Base-by-base conservation (phyloP, 139 green algal species). In the Tetradesmus lagerheimii region DNA sequence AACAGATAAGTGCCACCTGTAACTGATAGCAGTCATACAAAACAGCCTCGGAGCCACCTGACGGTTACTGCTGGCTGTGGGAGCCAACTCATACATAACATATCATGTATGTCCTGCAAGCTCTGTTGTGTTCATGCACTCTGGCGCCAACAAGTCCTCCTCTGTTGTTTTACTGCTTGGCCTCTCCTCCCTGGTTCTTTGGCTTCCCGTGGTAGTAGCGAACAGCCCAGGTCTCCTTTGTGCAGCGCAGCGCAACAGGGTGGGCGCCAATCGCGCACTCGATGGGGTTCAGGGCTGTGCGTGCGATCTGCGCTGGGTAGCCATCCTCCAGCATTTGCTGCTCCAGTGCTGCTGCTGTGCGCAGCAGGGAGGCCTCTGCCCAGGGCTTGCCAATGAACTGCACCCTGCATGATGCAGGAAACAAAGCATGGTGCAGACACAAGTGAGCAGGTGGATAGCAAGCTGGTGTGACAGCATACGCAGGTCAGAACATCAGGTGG, bases 341-440 rank as follows among this genome's bases (percentile, higher is more conserved):
- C 64, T 97, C 95, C 39, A 96, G 53, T 27, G 91, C 92, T 29
- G 87, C 89, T 14, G 47, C 91, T 29, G 84, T 90, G 57, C 92
- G 76, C 38, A 98, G 89, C 82, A 98, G 92, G 0, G 47, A 89
- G 12, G 91, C 90, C 91, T 98, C 96, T 16, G 80, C 29, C 94
- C 93, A 97, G 31, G 94, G 89, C 34, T 92, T 92, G 9, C 94
- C 96, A 18, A 98, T 96, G 11, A 98, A 88, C 89, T 98, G 96
- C 88, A 98, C 91, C 1, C 95, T 95, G 23, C 95, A 4, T 94
- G 23, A 57, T 18, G 57, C 2, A 23, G 57, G 57, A 71, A 6
- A 8, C 1, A 31, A 6, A 5, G 2, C 23, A n/a, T 20, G 4
- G 16, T 16, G 2, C 20, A 31, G 57, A 31, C 57, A 18, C 23